A percentile compares a stretch with the other conserved stretches of the same genome.
phyloP scores from a whole-genome alignment of 768 basidiomycete species.

The Asterophora parasitica region DNA sequence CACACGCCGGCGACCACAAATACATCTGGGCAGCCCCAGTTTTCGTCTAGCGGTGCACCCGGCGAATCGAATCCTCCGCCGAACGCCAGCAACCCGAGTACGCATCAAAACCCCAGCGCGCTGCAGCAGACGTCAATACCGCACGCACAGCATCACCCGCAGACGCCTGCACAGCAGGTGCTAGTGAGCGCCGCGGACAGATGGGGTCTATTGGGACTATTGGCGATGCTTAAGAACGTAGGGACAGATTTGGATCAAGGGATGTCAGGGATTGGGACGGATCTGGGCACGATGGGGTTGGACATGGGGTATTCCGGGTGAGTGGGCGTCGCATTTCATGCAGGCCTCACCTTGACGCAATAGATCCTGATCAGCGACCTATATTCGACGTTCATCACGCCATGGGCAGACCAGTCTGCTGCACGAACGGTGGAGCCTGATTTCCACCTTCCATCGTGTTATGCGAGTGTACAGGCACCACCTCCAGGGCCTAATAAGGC shows the following conservation, averaged over 20 bases:
- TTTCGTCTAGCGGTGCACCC: conserved; percentile 32
- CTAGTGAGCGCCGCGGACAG: conserved; percentile 89
- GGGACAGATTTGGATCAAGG: conserved; percentile 72
- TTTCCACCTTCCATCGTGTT: conserved; percentile 86
- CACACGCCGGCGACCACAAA: conserved; percentile 25
- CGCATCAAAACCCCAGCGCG: conserved; percentile 30
- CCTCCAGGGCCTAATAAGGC: conserved; percentile 80
- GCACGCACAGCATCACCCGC: conserved; percentile 52
- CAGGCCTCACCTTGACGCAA: conserved; percentile 12
- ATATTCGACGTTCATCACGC: conserved; percentile 92
- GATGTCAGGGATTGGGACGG: conserved; percentile 81
- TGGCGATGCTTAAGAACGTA: conserved; percentile 83
- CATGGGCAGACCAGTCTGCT: conserved; percentile 90
- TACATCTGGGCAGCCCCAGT: conserved; percentile 26
- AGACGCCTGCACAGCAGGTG: conserved; percentile 91
- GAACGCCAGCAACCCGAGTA: conserved; percentile 27
- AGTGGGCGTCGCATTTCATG: conserved; percentile 28
- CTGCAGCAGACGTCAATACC: conserved; percentile 29
- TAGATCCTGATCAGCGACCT: conserved; percentile 50
- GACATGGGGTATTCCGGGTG: conserved; percentile 84
- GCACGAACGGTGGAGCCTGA: conserved; percentile 87
- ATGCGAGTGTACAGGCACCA: conserved; percentile 81
- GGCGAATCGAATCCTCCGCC: conserved; percentile 35
- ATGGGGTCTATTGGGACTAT: conserved; percentile 86
- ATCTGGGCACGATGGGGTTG: conserved; percentile 87